These are phyloP conservation scores for Choanephora cucurbitarum DNA, from an alignment of 371 early-diverging fungal genomes.

Conservation along the genomic window DNA sequence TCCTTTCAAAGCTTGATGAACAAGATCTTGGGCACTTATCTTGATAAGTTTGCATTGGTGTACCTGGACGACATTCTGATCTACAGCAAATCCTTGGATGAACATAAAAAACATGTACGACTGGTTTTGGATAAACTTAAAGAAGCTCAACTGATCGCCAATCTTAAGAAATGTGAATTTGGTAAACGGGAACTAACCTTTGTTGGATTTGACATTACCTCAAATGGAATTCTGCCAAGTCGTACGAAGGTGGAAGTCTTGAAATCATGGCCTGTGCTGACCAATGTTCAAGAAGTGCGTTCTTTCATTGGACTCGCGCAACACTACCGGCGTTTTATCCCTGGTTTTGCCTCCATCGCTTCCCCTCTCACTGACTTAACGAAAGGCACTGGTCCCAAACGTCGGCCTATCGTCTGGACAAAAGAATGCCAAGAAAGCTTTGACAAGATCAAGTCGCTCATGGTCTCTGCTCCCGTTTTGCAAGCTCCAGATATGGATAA, in stretches of 20 bases:
- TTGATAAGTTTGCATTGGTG: constrained; percentile 39
- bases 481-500: constrained; percentile 25
- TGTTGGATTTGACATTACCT: constrained; percentile 43
- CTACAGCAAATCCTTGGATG: constrained; percentile 41
- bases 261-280: constrained; percentile 35
- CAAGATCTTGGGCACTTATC: constrained; percentile 25
- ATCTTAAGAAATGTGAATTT: constrained; percentile 60
- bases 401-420: constrained; percentile 23
- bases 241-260: constrained; percentile 34
- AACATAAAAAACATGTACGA: constrained; percentile 45
- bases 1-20: constrained; percentile 49
- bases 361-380: constrained; percentile 44
- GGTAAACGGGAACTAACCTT: constrained; percentile 31
- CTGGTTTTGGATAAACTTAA: constrained; percentile 36
- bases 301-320: constrained; percentile 36
- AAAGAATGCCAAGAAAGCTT: constrained; percentile 25
- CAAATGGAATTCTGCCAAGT: constrained; percentile 27
- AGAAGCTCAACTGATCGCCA: constrained; percentile 34
- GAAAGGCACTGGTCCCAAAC: constrained; percentile 21
- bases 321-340: constrained; percentile 39
- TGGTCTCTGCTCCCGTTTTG: constrained; percentile 24
- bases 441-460: constrained; percentile 16
- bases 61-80: constrained; percentile 67
- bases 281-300: constrained; percentile 36
- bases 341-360: constrained; percentile 35